Evolutionary conservation across 495 filamentous ascomycete genomes (phyloP).

Genomic region (Aspergillus hancockii): DNA sequence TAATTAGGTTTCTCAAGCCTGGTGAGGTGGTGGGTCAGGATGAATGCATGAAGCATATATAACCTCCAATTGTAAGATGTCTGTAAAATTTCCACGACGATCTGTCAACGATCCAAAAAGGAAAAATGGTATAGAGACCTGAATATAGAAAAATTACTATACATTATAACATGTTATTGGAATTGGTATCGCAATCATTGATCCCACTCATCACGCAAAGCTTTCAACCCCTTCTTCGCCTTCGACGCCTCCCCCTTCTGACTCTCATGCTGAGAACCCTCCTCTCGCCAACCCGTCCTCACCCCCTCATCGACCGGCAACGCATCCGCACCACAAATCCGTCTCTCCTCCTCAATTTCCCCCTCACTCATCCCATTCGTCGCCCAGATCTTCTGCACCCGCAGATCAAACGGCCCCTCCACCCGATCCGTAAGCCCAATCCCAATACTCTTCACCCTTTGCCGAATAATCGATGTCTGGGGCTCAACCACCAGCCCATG

Average conservation of each 20-base stretch:
- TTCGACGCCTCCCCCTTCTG: conserved; percentile 19
- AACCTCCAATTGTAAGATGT: not conserved
- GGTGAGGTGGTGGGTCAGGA: not conserved
- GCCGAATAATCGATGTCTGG: conserved; percentile 79
- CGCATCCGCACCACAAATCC: conserved; percentile 45
- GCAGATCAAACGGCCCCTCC: conserved; percentile 81
- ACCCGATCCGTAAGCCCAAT: conserved; percentile 87
- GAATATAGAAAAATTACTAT: conserved; percentile 25
- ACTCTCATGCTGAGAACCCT: conserved; percentile 3
- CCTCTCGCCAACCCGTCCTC: conserved; percentile 29
- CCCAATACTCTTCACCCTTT: conserved; percentile 82
- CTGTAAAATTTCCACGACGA: not conserved
- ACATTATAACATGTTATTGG: no score
- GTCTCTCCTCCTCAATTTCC: conserved; percentile 41
- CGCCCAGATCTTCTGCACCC: conserved; percentile 82
- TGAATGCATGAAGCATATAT: not conserved
- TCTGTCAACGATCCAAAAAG: not conserved
- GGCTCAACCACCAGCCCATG: conserved; percentile 87
- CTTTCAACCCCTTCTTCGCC: conserved; percentile 42
- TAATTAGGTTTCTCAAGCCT: not conserved
- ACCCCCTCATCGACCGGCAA: conserved; percentile 46
- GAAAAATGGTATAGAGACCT: conserved; percentile 2
- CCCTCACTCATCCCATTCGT: conserved; percentile 48
- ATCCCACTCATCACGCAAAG: conserved; percentile 41
- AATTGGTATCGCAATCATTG: conserved; percentile 16